These are phyloP conservation scores for Penicillium bialowiezense DNA, from an alignment of 495 filamentous ascomycete genomes.

Conservation along the genomic window DNA sequence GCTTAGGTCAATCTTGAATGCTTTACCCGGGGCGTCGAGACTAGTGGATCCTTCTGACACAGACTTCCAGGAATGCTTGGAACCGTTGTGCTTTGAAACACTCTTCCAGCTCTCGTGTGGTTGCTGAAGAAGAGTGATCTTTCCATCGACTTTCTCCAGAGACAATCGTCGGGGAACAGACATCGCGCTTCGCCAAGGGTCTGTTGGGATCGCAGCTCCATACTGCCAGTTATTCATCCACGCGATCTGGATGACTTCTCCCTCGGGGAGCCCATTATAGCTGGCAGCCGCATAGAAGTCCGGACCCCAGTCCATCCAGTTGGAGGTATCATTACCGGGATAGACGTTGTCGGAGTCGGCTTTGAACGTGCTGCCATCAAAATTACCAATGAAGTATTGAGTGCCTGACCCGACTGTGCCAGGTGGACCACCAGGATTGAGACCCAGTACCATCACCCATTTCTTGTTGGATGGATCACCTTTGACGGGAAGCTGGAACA, in stretches of 20 bases:
- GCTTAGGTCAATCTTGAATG: constrained; percentile 19
- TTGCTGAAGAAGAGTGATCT: constrained; percentile 18
- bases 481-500: constrained; percentile 37
- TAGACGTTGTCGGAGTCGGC: constrained; percentile 19
- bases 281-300: constrained; percentile 1
- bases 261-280: constrained; percentile 9
- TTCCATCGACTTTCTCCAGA: constrained; percentile 20
- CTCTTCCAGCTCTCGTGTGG: constrained; percentile 15
- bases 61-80: not conserved
- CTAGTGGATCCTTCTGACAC: not conserved
- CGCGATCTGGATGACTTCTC: constrained; percentile 42
- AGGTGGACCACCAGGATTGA: constrained; percentile 57
- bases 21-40: constrained; percentile 21
- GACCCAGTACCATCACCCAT: constrained; percentile 48
- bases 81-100: not conserved
- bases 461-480: constrained; percentile 26
- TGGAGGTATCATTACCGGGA: not conserved
- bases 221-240: constrained; percentile 67
- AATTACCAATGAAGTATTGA: constrained; percentile 37
- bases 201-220: constrained; percentile 24
- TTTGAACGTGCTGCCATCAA: constrained; percentile 34
- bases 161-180: constrained; percentile 42
- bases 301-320: constrained; percentile 4
- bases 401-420: constrained; percentile 42
- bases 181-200: constrained; percentile 53